Conservation (phyloP, 2,329 filamentous ascomycete species). For the Neopestalotiopsis sp. region DNA sequence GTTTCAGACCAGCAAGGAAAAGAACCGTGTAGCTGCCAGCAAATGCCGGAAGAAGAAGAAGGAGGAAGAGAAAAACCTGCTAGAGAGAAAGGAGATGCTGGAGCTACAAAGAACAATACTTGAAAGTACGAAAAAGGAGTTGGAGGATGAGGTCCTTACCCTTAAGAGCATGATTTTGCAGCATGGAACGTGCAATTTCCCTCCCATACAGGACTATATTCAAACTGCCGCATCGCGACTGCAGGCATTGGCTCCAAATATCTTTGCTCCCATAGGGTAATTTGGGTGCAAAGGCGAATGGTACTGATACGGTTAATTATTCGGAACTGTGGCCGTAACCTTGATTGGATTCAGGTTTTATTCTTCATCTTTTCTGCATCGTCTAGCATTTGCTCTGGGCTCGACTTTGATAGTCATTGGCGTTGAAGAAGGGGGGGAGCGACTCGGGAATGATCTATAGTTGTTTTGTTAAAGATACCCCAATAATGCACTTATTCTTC, state of each 20-base stretch:
- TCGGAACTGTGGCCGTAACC: no score
- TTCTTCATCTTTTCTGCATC: no score
- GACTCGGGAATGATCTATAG: no score
- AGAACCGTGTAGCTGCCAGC: constrained; percentile 17
- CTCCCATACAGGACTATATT: constrained; percentile 18
- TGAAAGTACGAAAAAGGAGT: background rate
- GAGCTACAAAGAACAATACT: constrained; percentile 5
- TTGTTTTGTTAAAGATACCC: no score
- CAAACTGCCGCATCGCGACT: background rate
- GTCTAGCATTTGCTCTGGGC: no score
- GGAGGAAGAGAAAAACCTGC: constrained; percentile 1
- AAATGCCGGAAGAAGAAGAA: constrained; percentile 21
- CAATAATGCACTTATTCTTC: no score
- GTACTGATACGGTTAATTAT: no score
- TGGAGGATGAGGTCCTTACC: constrained; percentile 9
- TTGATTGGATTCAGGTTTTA: no score
- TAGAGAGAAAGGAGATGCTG: constrained; percentile 4
- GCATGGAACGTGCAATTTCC: constrained; percentile 16
- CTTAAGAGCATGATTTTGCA: constrained; percentile 15
- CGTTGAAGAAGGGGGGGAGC: no score
- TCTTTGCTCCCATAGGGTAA: no score
- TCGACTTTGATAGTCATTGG: no score
- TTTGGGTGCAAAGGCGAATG: background rate
- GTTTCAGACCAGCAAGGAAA: constrained; percentile 1
- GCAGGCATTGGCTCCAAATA: background rate